Base-by-base conservation (phyloP, 1,139 yeast species). In the Taiozyma sp. region DNA sequence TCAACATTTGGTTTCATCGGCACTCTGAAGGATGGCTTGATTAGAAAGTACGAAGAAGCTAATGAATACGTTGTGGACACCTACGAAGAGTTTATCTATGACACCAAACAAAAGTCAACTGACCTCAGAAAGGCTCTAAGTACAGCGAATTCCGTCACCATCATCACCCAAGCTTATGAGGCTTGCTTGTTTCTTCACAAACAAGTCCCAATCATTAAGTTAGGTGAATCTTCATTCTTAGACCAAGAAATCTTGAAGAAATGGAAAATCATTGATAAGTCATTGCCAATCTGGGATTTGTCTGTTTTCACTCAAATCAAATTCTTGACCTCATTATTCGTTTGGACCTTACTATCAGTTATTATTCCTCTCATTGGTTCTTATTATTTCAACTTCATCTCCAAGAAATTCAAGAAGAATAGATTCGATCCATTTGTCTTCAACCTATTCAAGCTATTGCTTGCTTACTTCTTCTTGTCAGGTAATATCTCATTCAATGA, bases 401-500 rank as follows among this genome's bases (percentile, higher is more conserved):
- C 50, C 14, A 62, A 75, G 52, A 68, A 74, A 54, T 67, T 68
- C 16, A 70, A 76, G 61, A 68, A 71, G 52, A 71, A 70, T 64
- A 68, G 65, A 51, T 75, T 68, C 64, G 88, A 83, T 65, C 87
- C 87, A 39, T 75, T 82, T 58, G 71, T 78, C 52, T 83, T 80
- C 67, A 80, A 81, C 53, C 66, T 82, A 57, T 55, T 74, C 52
- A 80, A 81, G 64, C 67, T 78, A 43, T 63, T 81, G 56, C 61
- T 78, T 44, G 74, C 72, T 60, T 79, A 75, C 69, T 53, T 71
- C 41, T 67, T 75, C 55, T 65, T 72, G 47, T 62, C 63, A n/a
- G 57, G 59, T 34, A 43, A 57, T 46, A 60, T 63, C 43, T 55
- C 65, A 36, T 55, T 62, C 43, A 58, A 60, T 8, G 66, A 63